Percentiles rank a stretch among this genome's conserved stretches.
Evolutionary conservation across 2,329 filamentous ascomycete species (phyloP).

Genomic region (Colletotrichum sp.): DNA sequence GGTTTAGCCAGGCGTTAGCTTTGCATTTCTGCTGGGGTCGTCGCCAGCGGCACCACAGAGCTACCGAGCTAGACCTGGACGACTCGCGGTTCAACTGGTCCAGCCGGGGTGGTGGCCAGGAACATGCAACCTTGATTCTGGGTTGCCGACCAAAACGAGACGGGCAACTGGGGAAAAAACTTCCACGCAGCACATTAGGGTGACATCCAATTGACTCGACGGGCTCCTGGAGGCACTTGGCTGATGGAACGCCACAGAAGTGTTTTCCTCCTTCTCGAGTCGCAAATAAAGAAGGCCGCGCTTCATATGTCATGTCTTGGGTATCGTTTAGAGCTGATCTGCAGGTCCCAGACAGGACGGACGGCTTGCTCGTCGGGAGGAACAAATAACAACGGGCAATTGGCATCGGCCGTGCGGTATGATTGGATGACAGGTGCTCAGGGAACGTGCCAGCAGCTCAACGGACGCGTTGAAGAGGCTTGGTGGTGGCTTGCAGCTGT

Average conservation of each 20-base stretch:
- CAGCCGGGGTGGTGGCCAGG: neutral
- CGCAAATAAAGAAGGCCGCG: neutral
- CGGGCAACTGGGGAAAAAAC: neutral
- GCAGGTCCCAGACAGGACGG: neutral
- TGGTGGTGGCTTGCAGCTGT: neutral
- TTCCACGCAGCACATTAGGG: neutral
- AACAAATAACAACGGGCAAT: neutral
- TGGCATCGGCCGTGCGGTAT: neutral
- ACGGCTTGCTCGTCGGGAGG: neutral
- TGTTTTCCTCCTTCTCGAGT: neutral
- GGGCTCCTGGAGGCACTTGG: neutral
- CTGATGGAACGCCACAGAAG: neutral
- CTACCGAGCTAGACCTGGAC: neutral
- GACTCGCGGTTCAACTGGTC: neutral
- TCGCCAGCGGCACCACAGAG: neutral
- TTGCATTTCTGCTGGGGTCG: neutral
- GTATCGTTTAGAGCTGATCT: neutral
- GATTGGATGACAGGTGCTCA: conserved; percentile 14
- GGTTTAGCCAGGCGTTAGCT: neutral
- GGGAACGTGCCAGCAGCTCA: neutral
- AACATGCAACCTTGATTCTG: conserved; percentile 7
- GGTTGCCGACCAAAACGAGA: neutral
- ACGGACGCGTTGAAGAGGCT: neutral
- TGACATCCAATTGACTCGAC: conserved; percentile 4
- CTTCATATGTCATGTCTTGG: neutral